Percentiles rank a stretch among this genome's conserved stretches.
These are phyloP conservation scores for Xenosphaeropsis pyriputrescens DNA, from an alignment of 2,329 filamentous ascomycete genomes.

Conservation along the genomic window DNA sequence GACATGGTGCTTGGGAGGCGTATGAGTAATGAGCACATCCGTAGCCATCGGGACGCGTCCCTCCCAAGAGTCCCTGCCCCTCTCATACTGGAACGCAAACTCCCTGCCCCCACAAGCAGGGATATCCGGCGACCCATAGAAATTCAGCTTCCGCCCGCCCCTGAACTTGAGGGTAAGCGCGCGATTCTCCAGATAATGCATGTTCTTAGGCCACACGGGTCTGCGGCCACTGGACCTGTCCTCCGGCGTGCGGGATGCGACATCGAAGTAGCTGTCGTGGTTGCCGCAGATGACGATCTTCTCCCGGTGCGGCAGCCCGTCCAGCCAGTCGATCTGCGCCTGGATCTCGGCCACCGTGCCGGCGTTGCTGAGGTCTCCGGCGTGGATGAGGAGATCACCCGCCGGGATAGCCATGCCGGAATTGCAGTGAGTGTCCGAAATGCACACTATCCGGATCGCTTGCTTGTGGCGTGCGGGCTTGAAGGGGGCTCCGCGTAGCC, in stretches of 20 bases:
- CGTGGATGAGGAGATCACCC: conserved; percentile 80
- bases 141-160: conserved; percentile 41
- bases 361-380: conserved; percentile 67
- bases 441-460: conserved; percentile 65
- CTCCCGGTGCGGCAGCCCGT: conserved; percentile 55
- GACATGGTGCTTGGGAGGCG: conserved; percentile 42
- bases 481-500: conserved; percentile 52
- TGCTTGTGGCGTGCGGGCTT: conserved; percentile 35
- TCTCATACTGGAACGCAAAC: conserved; percentile 55
- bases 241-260: conserved; percentile 37
- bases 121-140: conserved; percentile 75
- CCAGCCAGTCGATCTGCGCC: conserved; percentile 72
- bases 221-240: conserved; percentile 35
- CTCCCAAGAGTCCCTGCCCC: conserved; percentile 39
- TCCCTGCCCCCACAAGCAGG: conserved; percentile 57
- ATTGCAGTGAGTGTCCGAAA: conserved; percentile 76
- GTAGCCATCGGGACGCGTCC: conserved; percentile 41
- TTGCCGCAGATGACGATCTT: conserved; percentile 81
- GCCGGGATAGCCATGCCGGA: conserved; percentile 44
- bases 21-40: conserved; percentile 52
- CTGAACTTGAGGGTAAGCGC: conserved; percentile 48
- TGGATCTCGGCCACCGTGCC: conserved; percentile 66
- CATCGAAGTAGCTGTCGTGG: conserved; percentile 78
- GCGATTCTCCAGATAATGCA: conserved; percentile 65
- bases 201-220: conserved; percentile 44